These are phyloP conservation scores for Ceratocystis cacaofunesta DNA, from an alignment of 2,329 filamentous ascomycete species.

Conservation along the genomic window DNA sequence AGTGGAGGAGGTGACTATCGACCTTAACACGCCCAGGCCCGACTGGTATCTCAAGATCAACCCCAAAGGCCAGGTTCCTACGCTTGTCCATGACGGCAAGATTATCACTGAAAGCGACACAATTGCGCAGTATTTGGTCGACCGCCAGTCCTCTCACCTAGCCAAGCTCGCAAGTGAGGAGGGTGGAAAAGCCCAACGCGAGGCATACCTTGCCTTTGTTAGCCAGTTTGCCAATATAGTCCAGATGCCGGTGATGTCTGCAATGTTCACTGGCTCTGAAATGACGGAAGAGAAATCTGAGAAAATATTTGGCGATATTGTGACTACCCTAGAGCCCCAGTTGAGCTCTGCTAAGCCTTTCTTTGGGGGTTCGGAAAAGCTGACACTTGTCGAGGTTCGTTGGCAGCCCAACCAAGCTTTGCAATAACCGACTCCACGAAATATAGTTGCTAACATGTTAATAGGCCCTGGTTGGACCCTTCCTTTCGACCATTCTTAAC, in stretches of 20 bases:
- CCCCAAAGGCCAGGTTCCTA: slow-evolving; percentile 63
- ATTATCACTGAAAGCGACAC: slow-evolving; percentile 61
- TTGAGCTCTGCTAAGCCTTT: slow-evolving; percentile 42
- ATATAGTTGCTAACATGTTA: slow-evolving; percentile 1
- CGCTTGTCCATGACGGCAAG: slow-evolving; percentile 49
- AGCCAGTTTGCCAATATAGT: slow-evolving; percentile 55
- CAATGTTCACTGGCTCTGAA: slow-evolving; percentile 35
- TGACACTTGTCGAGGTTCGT: slow-evolving; percentile 45
- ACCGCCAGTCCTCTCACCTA: slow-evolving; percentile 54
- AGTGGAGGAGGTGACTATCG: slow-evolving; percentile 58
- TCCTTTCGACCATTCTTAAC: slow-evolving; percentile 45
- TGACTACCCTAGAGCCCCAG: slow-evolving; percentile 61
- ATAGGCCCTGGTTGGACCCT: slow-evolving; percentile 49
- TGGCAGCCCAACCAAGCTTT: background rate
- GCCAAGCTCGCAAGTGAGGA: slow-evolving; percentile 38
- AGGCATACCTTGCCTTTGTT: slow-evolving; percentile 55
- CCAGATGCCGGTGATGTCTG: slow-evolving; percentile 21
- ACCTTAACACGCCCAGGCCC: slow-evolving; percentile 52
- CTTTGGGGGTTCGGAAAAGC: slow-evolving; percentile 46
- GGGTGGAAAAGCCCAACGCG: slow-evolving; percentile 44
- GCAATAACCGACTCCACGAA: background rate
- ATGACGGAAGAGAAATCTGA: slow-evolving; percentile 23
- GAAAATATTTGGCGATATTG: slow-evolving; percentile 36
- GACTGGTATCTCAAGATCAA: slow-evolving; percentile 64
- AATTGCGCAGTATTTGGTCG: slow-evolving; percentile 55